These are phyloP conservation scores for Aspergillus quadricinctus DNA, from an alignment of 2,329 filamentous ascomycete species.

Conservation along the genomic window DNA sequence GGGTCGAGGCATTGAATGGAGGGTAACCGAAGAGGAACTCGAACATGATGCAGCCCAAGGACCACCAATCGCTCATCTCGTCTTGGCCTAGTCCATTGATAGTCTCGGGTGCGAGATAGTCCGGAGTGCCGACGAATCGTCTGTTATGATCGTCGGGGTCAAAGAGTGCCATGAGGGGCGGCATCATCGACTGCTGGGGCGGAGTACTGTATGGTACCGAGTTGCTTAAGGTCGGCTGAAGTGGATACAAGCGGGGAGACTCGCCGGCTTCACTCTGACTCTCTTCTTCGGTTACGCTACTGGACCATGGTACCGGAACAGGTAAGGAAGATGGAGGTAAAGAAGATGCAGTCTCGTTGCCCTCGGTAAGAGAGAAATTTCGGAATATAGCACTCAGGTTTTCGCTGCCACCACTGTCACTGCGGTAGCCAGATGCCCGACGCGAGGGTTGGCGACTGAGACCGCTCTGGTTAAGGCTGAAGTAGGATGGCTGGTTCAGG, in stretches of 20 bases:
- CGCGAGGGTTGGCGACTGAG: slow-evolving; percentile 58
- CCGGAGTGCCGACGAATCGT: slow-evolving; percentile 91
- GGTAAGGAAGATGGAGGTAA: slow-evolving; percentile 31
- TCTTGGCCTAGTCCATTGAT: slow-evolving; percentile 94
- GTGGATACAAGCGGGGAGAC: slow-evolving; percentile 70
- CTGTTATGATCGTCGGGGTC: slow-evolving; percentile 91
- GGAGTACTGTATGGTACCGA: slow-evolving; percentile 39
- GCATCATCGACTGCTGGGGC: slow-evolving; percentile 70
- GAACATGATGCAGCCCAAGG: slow-evolving; percentile 95
- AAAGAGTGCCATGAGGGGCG: slow-evolving; percentile 88
- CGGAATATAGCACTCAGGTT: slow-evolving; percentile 76
- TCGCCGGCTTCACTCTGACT: slow-evolving; percentile 65
- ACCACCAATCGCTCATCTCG: slow-evolving; percentile 99
- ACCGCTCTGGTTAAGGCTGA: slow-evolving; percentile 59
- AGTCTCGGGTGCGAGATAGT: slow-evolving; percentile 95
- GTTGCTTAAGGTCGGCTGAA: slow-evolving; percentile 59
- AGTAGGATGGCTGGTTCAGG: slow-evolving; percentile 86
- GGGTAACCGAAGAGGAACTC: slow-evolving; percentile 92
- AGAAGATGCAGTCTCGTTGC: slow-evolving; percentile 40
- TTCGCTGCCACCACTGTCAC: slow-evolving; percentile 90
- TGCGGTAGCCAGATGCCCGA: slow-evolving; percentile 75
- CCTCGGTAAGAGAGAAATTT: slow-evolving; percentile 69
- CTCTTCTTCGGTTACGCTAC: slow-evolving; percentile 66
- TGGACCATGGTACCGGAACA: slow-evolving; percentile 29
- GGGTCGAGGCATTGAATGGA: slow-evolving; percentile 84